Conservation (phyloP, 495 filamentous ascomycete genomes). For the Astrothelium subdiscretum region DNA sequence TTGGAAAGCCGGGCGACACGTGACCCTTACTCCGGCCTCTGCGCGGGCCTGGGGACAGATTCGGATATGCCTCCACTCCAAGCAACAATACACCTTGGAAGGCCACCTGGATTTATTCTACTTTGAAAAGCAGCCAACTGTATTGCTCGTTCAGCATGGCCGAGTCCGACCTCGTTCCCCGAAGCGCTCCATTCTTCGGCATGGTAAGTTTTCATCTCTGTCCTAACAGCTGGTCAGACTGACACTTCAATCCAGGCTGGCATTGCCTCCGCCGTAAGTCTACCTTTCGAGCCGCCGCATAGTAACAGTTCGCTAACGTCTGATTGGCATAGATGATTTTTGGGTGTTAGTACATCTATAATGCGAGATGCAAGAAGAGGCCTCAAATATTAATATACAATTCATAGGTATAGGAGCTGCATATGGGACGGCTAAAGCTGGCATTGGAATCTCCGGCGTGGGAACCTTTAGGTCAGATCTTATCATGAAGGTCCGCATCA, state of each 20-base stretch:
- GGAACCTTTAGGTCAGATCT: conserved; percentile 86
- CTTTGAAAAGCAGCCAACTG: not conserved
- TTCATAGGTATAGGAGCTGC: conserved; percentile 72
- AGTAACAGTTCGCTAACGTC: conserved; percentile 3
- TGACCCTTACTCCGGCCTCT: not conserved
- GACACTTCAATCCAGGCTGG: conserved; percentile 47
- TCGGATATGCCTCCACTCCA: not conserved
- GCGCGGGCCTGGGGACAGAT: not conserved
- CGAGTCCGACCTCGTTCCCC: conserved; percentile 61
- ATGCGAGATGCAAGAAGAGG: not conserved
- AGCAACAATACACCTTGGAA: not conserved
- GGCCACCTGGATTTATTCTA: not conserved
- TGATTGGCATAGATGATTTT: conserved; percentile 56
- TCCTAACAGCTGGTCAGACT: conserved; percentile 15
- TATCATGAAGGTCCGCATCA: conserved; percentile 79
- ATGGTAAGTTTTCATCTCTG: conserved; percentile 53
- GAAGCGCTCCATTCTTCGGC: conserved; percentile 95
- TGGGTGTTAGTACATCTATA: conserved; percentile 54
- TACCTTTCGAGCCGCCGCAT: not conserved
- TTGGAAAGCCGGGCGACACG: not conserved
- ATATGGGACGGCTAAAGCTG: conserved; percentile 94
- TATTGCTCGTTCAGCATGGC: conserved; percentile 37
- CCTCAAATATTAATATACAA: not conserved
- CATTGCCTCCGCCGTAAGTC: conserved; percentile 84
- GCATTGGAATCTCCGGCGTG: conserved; percentile 91